Evolutionary conservation across 1,139 yeast species (phyloP), one percentile per base, ranked within the genome.

Genomic region (Saccharomyces hybrid): DNA sequence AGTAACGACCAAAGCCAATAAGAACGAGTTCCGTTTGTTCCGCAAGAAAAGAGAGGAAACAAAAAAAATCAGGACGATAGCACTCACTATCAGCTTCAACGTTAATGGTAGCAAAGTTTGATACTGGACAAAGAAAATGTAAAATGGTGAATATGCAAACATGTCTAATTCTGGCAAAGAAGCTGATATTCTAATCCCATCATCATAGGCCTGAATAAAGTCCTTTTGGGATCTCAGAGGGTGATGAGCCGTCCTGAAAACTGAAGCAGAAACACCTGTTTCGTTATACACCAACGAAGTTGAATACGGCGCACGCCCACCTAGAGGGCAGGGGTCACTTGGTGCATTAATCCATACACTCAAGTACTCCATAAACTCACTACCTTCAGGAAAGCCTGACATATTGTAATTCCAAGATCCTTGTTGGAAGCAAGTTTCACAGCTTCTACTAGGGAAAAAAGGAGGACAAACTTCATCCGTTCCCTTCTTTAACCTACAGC

Each of bases 231-330:
- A 86, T 56, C 88, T 77, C 60, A 93, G 74, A 0, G 97, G 95
- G 1, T 70, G 71, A 69, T 93, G 98, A n/a, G 88, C 79, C 0
- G 95, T 81, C 60, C 98, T 74, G 72, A 91, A 88, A 44, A 81
- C 78, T 3, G 93, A 82, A 1, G 95, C 76, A 4, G 68, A 62
- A 21, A 91, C 78, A 1, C 67, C 64, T 0, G 74, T 71, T 16
- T 75, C 71, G 52, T 75, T 73, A 51, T 74, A 74, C 0, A 77
- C 70, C 16, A 93, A 75, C 0, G 95, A 78, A 4, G 75, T 72
- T 0, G 87, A 78, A 65, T 91, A 93, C 0, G 98, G 96, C 0
- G 98, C 98, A 65, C 88, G 86, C 1, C 99, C 99, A 2, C 96
- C 98, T 31, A 93, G 75, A 1, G 98, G 97, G 70, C 99, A 93